phyloP scores from a whole-genome alignment of 805 yeast species.

The Blastobotrys attinorum region DNA sequence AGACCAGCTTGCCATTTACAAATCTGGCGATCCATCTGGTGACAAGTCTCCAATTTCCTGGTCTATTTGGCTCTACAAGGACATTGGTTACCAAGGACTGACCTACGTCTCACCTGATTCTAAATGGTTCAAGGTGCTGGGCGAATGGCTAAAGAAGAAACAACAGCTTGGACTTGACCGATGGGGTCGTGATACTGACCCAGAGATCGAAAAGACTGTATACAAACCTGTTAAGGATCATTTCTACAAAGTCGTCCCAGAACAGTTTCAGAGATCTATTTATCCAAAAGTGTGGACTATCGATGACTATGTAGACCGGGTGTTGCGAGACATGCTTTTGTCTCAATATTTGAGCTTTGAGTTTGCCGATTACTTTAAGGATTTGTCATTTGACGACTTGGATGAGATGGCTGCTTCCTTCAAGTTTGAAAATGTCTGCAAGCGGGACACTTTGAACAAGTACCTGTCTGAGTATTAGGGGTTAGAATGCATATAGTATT shows the following conservation, averaged over 20 bases:
- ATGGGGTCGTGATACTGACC: slow-evolving; percentile 44
- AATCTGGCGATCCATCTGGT: slow-evolving; percentile 41
- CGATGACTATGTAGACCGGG: slow-evolving; percentile 33
- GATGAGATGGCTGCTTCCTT: slow-evolving; percentile 46
- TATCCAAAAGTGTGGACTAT: slow-evolving; percentile 38
- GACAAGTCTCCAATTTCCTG: slow-evolving; percentile 39
- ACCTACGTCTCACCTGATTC: slow-evolving; percentile 40
- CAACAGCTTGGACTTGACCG: slow-evolving; percentile 39
- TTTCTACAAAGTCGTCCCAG: slow-evolving; percentile 35
- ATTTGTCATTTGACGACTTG: slow-evolving; percentile 37
- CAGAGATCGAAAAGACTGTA: slow-evolving; percentile 30
- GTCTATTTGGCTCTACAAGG: slow-evolving; percentile 49
- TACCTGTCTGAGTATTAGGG: slow-evolving; percentile 12
- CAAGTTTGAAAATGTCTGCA: slow-evolving; percentile 39
- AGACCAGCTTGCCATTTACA: slow-evolving; percentile 40
- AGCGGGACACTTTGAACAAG: slow-evolving; percentile 36
- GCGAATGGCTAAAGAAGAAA: slow-evolving; percentile 37
- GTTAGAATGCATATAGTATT: too few species aligned
- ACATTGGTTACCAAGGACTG: slow-evolving; percentile 45
- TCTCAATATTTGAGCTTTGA: slow-evolving; percentile 39
- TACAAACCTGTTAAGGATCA: slow-evolving; percentile 34
- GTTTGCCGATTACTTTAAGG: slow-evolving; percentile 38
- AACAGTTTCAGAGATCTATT: slow-evolving; percentile 32
- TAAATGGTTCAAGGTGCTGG: slow-evolving; percentile 36
- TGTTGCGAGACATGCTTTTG: slow-evolving; percentile 37